Percentiles rank a stretch among this genome's conserved stretches.
These are phyloP conservation scores for Dichotomopilus funicola DNA, from an alignment of 2,329 filamentous ascomycete species.

Conservation along the genomic window DNA sequence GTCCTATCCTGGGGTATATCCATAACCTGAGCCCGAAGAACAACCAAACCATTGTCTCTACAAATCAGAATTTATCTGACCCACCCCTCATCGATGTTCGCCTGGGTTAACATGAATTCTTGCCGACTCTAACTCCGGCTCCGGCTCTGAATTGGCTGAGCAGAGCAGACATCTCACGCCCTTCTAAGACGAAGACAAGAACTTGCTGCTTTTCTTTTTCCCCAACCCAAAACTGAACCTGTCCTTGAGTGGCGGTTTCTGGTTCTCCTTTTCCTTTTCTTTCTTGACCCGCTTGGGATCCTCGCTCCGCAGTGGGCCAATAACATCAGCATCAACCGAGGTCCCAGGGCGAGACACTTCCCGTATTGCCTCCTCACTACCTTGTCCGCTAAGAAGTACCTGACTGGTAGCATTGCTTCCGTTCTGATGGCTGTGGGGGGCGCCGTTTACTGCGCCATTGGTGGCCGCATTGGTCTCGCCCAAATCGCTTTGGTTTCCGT, in stretches of 20 bases:
- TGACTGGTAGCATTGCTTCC: not conserved
- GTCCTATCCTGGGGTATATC: too few relatives aligned
- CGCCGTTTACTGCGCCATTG: slow-evolving; percentile 1
- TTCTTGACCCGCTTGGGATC: slow-evolving; percentile 15
- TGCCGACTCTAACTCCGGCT: not conserved
- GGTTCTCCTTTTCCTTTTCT: slow-evolving; percentile 22
- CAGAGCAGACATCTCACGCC: slow-evolving; percentile 9
- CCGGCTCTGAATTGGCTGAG: not conserved
- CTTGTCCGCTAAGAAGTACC: too few relatives aligned
- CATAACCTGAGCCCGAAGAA: too few relatives aligned
- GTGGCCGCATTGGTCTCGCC: slow-evolving; percentile 3
- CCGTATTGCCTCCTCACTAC: too few relatives aligned
- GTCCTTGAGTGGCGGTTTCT: slow-evolving; percentile 48
- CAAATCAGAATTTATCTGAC: not conserved
- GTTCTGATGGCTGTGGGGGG: not conserved
- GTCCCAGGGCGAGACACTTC: too few relatives aligned
- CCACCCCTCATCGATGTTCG: too few relatives aligned
- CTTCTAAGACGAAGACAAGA: slow-evolving; percentile 29
- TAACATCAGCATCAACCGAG: too few relatives aligned
- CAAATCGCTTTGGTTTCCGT: slow-evolving; percentile 28
- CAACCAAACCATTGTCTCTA: too few relatives aligned
- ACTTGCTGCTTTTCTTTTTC: slow-evolving; percentile 61
- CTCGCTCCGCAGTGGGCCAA: slow-evolving; percentile 18
- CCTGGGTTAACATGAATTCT: not conserved
- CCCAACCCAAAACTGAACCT: slow-evolving; percentile 62